These are phyloP conservation scores for Penicillium concentricum DNA, from an alignment of 2,329 filamentous ascomycete genomes.

Conservation along the genomic window DNA sequence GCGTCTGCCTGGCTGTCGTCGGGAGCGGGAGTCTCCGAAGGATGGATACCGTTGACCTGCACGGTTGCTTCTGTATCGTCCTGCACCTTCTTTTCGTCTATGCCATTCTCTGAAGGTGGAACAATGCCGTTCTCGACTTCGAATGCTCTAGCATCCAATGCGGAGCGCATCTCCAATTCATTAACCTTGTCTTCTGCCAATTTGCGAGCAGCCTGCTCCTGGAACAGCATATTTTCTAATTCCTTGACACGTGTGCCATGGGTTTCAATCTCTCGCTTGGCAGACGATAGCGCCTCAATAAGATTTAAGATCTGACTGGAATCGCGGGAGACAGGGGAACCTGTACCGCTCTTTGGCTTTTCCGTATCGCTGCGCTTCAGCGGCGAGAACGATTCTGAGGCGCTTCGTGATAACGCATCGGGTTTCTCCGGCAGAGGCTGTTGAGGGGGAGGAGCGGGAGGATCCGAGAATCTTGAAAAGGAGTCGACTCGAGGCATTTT, in stretches of 20 bases:
- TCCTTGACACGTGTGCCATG: slow-evolving; percentile 77
- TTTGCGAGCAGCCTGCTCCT: slow-evolving; percentile 79
- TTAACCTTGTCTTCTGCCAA: slow-evolving; percentile 79
- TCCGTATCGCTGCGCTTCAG: slow-evolving; percentile 76
- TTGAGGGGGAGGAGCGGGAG: slow-evolving; percentile 87
- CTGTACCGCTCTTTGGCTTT: slow-evolving; percentile 57
- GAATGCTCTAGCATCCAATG: slow-evolving; percentile 38
- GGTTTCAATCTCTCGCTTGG: slow-evolving; percentile 83
- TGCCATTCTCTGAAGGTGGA: slow-evolving; percentile 32
- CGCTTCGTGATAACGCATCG: slow-evolving; percentile 56
- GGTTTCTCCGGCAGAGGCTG: slow-evolving; percentile 93
- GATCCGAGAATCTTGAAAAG: slow-evolving; percentile 85
- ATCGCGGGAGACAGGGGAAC: slow-evolving; percentile 52
- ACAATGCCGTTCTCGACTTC: slow-evolving; percentile 51
- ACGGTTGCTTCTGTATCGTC: not conserved
- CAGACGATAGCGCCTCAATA: slow-evolving; percentile 77
- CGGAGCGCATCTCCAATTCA: slow-evolving; percentile 63
- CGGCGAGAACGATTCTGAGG: slow-evolving; percentile 50
- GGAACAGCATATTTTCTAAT: slow-evolving; percentile 72
- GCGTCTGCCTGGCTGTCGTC: slow-evolving; percentile 25
- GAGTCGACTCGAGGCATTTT: slow-evolving; percentile 64
- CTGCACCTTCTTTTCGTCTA: slow-evolving; percentile 9
- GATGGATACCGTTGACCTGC: slow-evolving; percentile 12
- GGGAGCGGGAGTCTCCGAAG: slow-evolving; percentile 7
- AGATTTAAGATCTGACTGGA: slow-evolving; percentile 77